Base-by-base conservation (phyloP, 2,329 filamentous ascomycete genomes). In the Penicillium nordicum region DNA sequence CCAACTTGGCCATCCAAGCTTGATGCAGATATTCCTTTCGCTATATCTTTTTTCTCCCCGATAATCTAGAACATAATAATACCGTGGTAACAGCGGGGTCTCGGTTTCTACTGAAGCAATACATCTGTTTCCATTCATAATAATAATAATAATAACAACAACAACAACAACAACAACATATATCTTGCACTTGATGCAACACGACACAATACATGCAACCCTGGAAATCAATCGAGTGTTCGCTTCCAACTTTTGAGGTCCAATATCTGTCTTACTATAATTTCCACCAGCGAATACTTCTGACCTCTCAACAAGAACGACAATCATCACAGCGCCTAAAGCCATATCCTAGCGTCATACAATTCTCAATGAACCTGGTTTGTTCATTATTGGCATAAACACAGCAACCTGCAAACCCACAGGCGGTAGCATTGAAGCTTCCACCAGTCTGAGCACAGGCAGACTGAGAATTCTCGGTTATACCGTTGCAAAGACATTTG, bases 31-130 rank as follows among this genome's bases (percentile, higher is more conserved):
- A 53, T 50, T 53, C 49, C 54, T 14, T 50, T 59, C 58, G 29
- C 57, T 60, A 42, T 58, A 50, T 64, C 55, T 51, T 53, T 55
- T 57, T 25, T 14, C 51, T 47, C 38, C 50, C 50, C 32, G 7
- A 48, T 36, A 53, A 51, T 56, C 29, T 55, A 54, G 58, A 61
- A 60, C 55, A 59, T 64, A 61, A 54, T 63, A 41, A 52, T 52
- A 37, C 27, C 32, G 29, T 29, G 23, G 41, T 27, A 51, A 21
- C 41, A 36, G 29, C 14, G 14, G 32, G 21, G 16, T 46, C 27
- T 30, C 29, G n/a, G 40, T 29, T 51, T 45, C 36, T n/a, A 45
- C 4, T 5, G 12, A 41, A 29, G n/a, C 29, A 36, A 25, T 4
- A 16, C 14, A n/a, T 21, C 4, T 21, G 21, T 11, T 51, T 21